Base-by-base conservation (phyloP, 2,329 filamentous ascomycete species). In the Ophiocordyceps polyrhachis-furcata region DNA sequence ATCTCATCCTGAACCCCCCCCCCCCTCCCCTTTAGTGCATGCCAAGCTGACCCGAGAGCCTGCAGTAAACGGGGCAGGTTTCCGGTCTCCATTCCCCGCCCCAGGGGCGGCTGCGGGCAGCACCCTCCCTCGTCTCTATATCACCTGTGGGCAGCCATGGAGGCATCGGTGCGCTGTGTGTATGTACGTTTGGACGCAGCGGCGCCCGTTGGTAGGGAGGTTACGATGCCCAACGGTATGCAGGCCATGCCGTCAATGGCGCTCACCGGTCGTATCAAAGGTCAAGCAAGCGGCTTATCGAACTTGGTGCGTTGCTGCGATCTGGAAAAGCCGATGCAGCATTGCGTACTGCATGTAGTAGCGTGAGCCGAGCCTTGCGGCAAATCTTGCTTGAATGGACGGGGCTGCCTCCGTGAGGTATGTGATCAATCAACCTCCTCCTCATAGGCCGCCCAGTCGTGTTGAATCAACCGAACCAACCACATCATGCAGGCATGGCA, bases 181-280 rank as follows among this genome's bases (percentile, higher is more conserved):
- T 28, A 28, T 28, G 25, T 28, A 28, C 25, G 58, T 55, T 19
- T 49, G 51, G 55, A 55, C 52, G 56, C 51, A 53, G 53, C 58
- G 57, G 57, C 57, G 59, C 58, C 59, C 57, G 62, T 65, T 61
- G 62, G 63, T 55, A 63, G 62, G 47, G 58, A 62, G 61, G 64
- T 59, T 59, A 66, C 62, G 58, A 54, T 68, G 63, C 68, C 68
- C 68, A 71, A 71, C 67, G 57, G 59, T 56, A 60, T 56, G 48
- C 54, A 50, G 50, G 9, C n/a, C 19, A 12, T 8, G 41, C 37
- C 25, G 28, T 19, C 23, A n/a, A 25, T 41, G 37, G 38, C 17
- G 35, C 38, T 37, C 21, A 43, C 42, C 42, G 42, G 29, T 44
- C 13, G 25, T 41, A 38, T 38, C 19, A 21, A 28, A 38, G 31